phyloP scores from a whole-genome alignment of 2,329 filamentous ascomycete species.

The Tothia fuscella region DNA sequence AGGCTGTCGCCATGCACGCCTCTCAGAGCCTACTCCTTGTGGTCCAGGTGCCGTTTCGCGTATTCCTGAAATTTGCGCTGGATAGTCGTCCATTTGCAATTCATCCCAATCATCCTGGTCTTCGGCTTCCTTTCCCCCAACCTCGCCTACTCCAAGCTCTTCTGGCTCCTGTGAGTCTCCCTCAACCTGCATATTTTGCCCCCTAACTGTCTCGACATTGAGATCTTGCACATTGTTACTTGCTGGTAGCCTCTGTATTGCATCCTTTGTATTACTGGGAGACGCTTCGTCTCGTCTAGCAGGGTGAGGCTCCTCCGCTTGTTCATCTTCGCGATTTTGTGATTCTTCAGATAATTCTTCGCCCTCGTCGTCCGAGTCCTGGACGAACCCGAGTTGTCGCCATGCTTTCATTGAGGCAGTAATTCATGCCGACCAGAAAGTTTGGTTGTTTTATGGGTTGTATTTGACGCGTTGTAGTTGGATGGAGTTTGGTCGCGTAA shows the following conservation, averaged over 20 bases:
- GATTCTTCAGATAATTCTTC: conserved; percentile 8
- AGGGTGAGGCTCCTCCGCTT: neutral
- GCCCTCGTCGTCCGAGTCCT: conserved; percentile 38
- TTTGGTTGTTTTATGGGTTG: conserved; percentile 1
- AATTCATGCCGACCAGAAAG: conserved; percentile 14
- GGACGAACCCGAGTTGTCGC: conserved; percentile 37
- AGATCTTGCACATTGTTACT: neutral
- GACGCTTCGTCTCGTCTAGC: neutral
- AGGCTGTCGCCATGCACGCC: no score
- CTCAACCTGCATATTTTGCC: neutral
- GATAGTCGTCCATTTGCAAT: no score
- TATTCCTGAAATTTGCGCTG: no score
- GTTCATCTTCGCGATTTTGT: conserved; percentile 13
- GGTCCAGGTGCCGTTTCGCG: no score
- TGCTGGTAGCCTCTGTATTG: neutral
- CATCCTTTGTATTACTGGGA: neutral
- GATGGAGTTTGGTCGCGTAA: neutral
- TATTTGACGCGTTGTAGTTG: neutral
- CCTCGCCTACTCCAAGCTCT: no score
- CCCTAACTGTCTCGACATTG: neutral
- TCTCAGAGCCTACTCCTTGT: no score
- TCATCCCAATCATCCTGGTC: no score
- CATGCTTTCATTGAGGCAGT: conserved; percentile 34
- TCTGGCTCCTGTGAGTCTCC: neutral
- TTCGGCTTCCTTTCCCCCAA: no score